Percentiles rank a stretch among this genome's conserved stretches.
Evolutionary conservation across 257 asterid genomes (phyloP).

Genomic region (Solanum neorickii): DNA sequence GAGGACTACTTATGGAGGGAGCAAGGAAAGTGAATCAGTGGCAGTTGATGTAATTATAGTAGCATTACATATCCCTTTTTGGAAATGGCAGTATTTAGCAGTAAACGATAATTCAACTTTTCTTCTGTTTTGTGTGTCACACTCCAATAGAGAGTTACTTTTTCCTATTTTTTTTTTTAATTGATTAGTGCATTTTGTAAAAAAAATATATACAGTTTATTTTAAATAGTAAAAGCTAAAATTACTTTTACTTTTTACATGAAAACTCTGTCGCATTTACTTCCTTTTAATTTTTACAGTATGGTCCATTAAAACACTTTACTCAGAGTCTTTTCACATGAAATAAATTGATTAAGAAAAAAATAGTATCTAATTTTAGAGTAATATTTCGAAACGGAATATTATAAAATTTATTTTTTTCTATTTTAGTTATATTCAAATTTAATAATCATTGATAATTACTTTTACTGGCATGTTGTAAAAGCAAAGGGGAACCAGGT

Average conservation of each 20-base stretch:
- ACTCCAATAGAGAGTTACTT: conserved; percentile 3
- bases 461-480: neutral
- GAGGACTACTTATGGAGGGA: conserved; percentile 57
- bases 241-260: neutral
- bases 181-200: neutral
- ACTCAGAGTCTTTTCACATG: neutral
- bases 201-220: no score
- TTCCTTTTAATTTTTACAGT: neutral
- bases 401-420: neutral
- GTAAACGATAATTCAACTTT: neutral
- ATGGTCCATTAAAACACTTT: neutral
- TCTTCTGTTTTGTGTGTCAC: neutral
- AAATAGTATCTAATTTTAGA: neutral
- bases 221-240: neutral
- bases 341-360: neutral
- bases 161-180: no score
- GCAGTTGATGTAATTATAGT: conserved; percentile 22
- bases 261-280: neutral
- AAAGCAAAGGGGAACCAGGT: neutral
- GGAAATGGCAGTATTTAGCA: no score
- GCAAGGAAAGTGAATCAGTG: conserved; percentile 22
- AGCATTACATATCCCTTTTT: neutral
- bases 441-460: neutral
- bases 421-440: neutral
- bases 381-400: neutral